Conservation (phyloP, 768 basidiomycete species). For the Pleurotus ostreatus region DNA sequence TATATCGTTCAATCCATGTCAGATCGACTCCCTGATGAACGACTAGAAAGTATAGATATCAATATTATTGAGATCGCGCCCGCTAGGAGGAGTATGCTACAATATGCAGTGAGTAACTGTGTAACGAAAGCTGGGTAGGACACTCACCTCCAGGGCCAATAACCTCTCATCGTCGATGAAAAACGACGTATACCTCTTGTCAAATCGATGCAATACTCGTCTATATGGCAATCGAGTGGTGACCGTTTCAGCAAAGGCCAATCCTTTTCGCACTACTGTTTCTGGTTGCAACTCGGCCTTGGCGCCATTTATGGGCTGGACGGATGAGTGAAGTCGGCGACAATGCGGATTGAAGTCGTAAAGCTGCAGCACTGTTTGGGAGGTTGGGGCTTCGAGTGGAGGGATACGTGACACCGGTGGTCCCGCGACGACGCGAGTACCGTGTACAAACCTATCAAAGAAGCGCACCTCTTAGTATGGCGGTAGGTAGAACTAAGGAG, state of each 20-base stretch:
- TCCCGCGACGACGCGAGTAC: background rate
- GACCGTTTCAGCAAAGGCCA: background rate
- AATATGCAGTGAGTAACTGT: too few relatives aligned
- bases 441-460: background rate
- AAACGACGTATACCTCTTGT: background rate
- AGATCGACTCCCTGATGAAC: too few relatives aligned
- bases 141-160: background rate
- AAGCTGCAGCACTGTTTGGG: background rate
- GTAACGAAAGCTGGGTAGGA: too few relatives aligned
- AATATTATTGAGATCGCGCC: too few relatives aligned
- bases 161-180: conserved; percentile 6
- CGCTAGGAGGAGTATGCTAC: too few relatives aligned
- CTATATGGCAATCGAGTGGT: background rate
- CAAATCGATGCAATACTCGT: background rate
- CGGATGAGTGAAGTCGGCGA: background rate
- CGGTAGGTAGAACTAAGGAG: background rate
- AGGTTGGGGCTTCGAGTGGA: background rate
- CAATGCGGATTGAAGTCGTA: conserved; percentile 5
- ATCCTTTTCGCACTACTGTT: background rate
- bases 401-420: background rate
- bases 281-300: background rate
- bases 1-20: too few relatives aligned
- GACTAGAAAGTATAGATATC: too few relatives aligned
- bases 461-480: too few relatives aligned
- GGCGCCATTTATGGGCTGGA: background rate